Base-by-base conservation (phyloP, 2,329 filamentous ascomycete genomes). In the Scedosporium boydii region DNA sequence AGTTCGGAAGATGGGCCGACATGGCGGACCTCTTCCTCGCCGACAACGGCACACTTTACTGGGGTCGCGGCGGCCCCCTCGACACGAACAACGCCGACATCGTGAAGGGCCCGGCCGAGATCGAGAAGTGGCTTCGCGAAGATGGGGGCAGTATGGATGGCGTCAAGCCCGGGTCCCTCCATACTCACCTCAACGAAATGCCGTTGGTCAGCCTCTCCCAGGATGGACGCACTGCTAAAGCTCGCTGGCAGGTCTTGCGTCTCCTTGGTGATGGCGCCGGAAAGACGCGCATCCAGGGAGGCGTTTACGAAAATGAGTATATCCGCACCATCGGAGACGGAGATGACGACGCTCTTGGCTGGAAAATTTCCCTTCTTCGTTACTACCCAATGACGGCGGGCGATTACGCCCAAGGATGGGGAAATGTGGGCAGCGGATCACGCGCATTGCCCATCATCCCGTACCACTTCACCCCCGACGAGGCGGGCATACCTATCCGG, bases 281-380 rank as follows among this genome's bases (percentile, higher is more conserved):
- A 7, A 29, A 29, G 59, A 60, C 44, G 26, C 27, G 59, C 23
- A 46, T 60, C 18, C 42, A 60, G 44, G 59, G 42, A 5, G 59
- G 59, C 6, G 44, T 60, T 9, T 60, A 60, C 42, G 59, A 60
- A 23, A 60, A 60, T 16, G 42, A 60, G 44, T 60, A 60, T 18
- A 18, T 58, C 6, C 21, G 26, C 9, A 44, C 9, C 27, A 23
- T 1, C 3, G 44, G 41, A 14, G 26, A 23, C 6, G 26, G 14
- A 14, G 59, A 29, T 4, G 51, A 9, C 14, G 18, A 10, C 27
- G 12, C n/a, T 18, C n/a, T 18, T 18, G 46, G 46, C n/a, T 60
- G 44, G 59, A 21, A 14, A 41, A 60, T 60, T 14, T 51, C 59
- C 14, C 16, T 60, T 4, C 59, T 60, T 6, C 44, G 16, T 10